phyloP scores from a whole-genome alignment of 1,139 yeast genomes.

The Pichia sp. region DNA sequence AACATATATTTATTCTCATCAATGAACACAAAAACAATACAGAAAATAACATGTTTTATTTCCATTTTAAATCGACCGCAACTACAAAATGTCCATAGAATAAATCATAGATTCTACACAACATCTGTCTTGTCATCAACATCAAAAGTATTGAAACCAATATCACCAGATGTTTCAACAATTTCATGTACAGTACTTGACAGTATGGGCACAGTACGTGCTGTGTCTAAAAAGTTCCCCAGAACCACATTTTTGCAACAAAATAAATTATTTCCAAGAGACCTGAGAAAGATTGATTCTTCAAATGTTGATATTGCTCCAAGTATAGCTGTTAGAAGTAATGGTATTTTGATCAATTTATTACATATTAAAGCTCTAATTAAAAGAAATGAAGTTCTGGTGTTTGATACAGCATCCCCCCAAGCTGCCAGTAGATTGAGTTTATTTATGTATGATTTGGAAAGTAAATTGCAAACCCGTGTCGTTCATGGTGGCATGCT shows the following conservation, averaged over 20 bases:
- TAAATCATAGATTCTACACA: not conserved
- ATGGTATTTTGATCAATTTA: conserved; percentile 58
- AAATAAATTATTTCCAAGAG: conserved; percentile 65
- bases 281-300: conserved; percentile 66
- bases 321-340: conserved; percentile 54
- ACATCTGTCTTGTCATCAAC: conserved; percentile 3
- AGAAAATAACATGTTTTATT: not conserved
- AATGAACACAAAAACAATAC: not conserved
- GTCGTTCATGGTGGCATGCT: conserved; percentile 22
- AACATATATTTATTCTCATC: not conserved
- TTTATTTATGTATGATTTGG: conserved; percentile 86
- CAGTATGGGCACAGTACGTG: conserved; percentile 45
- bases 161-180: conserved; percentile 15
- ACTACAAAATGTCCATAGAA: not conserved
- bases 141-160: conserved; percentile 13
- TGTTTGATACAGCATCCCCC: conserved; percentile 51
- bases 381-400: conserved; percentile 55
- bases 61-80: conserved; percentile 3
- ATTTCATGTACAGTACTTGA: conserved; percentile 59
- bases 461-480: conserved; percentile 58
- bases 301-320: conserved; percentile 67
- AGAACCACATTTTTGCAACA: conserved; percentile 51
- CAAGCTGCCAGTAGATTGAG: conserved; percentile 66
- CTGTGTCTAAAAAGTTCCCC: conserved; percentile 54
- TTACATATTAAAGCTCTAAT: conserved; percentile 66